These are phyloP conservation scores for Balakata baccata DNA, from an alignment of 345 rosid species.

Conservation along the genomic window DNA sequence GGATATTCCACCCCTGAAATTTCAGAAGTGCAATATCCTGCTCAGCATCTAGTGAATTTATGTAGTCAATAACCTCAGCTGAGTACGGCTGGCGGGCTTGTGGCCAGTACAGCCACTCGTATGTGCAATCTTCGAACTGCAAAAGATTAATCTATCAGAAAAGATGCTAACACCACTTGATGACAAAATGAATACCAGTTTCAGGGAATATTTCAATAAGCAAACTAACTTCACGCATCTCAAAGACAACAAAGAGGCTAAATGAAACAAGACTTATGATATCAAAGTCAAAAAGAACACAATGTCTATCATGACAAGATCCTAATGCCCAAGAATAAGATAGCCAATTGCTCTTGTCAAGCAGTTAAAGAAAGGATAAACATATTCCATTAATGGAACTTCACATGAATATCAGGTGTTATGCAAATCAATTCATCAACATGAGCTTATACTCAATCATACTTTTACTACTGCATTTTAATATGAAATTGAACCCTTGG, in stretches of 20 bases:
- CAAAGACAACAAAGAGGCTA: no score
- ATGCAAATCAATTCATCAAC: background rate
- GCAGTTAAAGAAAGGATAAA: background rate
- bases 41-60: conserved; percentile 67
- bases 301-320: no score
- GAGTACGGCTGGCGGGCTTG: conserved; percentile 75
- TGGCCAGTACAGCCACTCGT: conserved; percentile 99
- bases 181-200: no score
- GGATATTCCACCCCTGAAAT: conserved; percentile 69
- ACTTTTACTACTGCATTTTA: background rate
- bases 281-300: no score
- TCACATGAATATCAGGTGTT: background rate
- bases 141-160: background rate
- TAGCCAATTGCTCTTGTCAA: background rate
- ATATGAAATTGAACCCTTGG: background rate
- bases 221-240: no score
- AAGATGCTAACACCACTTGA: background rate
- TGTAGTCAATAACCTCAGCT: conserved; percentile 49
- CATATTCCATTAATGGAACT: background rate
- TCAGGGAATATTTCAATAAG: no score
- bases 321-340: no score
- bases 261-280: no score
- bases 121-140: conserved; percentile 97
- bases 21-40: conserved; percentile 67
- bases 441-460: background rate